Base-by-base conservation (phyloP, 345 rosid species). In the Erodium maritimum region DNA sequence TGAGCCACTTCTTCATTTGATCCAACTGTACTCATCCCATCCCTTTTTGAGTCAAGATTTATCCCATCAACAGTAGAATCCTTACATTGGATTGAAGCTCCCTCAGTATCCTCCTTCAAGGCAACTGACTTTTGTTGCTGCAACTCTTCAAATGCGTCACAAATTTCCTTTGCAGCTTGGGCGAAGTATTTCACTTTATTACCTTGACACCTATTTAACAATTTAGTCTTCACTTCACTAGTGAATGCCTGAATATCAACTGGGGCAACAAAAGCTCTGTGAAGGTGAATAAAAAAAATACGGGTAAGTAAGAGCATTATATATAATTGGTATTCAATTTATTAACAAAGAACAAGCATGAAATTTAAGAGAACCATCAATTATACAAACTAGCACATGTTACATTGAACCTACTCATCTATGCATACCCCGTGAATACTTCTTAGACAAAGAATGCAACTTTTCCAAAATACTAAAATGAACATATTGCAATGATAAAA, bases 201-300 rank as follows among this genome's bases (percentile, higher is more conserved):
- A 66, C 82, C 83, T 73, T 83, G 82, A 69, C 88, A 83, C 63
- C 82, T 75, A 63, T 77, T 73, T 17, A 69, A 62, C 66, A 93
- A 65, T 66, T 79, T 85, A 60, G 56, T 77, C 88, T 85, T 89
- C 14, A 86, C 52, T 68, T 93, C 99, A 73, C 65, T 77, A 61
- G 85, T 89, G 69, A 93, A 89, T 21, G 71, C 77, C 74, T 87
- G 90, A 61, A 89, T 87, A 78, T 93, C 91, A 57, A 71, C 75
- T 21, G 95, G 84, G 7, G 88, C 74, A 73, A 93, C 86, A 77
- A 85, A 93, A 68, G 79, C 97, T 69, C 97, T 93, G 94, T 72
- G 64, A 69, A 33, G 24, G 46, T 54, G 25, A 45, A 29, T n/a
- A 65, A 66, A 42, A 75, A 51, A 19, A 17, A 29, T 6, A 29